Base-by-base conservation (phyloP, 2,329 filamentous ascomycete genomes). In the Graphium sp. region DNA sequence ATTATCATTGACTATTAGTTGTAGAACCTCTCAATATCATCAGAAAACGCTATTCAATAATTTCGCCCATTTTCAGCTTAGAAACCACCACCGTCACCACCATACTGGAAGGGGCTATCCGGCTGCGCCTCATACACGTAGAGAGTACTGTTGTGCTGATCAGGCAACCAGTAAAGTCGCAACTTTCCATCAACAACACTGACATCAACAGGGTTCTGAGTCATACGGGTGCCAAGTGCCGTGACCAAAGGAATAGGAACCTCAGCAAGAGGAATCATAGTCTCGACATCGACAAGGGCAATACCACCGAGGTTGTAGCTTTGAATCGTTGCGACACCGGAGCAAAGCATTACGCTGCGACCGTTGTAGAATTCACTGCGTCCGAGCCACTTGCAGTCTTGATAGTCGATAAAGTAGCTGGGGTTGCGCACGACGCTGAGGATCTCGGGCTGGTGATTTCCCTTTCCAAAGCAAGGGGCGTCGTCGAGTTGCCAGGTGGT, bases 351-450 rank as follows among this genome's bases (percentile, higher is more conserved):
- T 7, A 62, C 41, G 10, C 50, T 45, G 21, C 48, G 45, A n/a
- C 34, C 39, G n/a, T 36, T 36, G 26, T 56, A 55, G 5, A 42
- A 34, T 7, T 38, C 34, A 10, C 50, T 48, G 35, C 49, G 50
- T 4, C 58, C 60, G 1, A 63, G 43, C 40, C 53, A 62, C 37
- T 63, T 63, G 44, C 58, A 63, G 45, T 63, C 60, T 40, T 64
- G 58, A 37, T 62, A 62, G 34, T 62, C 60, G 31, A 57, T 40
- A 39, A 51, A 62, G 37, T 56, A 49, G 20, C 45, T 52, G 1
- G 56, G 57, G 28, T 62, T 60, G 5, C 35, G 37, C 1, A 42
- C 35, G 1, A 39, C 33, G 2, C 13, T 30, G 1, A 34, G 24
- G 24, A 23, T n/a, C 12, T 18, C 14, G 6, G 14, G 14, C 10